Base-by-base conservation (phyloP, 805 yeast species). In the Spathaspora hagerdaliae region DNA sequence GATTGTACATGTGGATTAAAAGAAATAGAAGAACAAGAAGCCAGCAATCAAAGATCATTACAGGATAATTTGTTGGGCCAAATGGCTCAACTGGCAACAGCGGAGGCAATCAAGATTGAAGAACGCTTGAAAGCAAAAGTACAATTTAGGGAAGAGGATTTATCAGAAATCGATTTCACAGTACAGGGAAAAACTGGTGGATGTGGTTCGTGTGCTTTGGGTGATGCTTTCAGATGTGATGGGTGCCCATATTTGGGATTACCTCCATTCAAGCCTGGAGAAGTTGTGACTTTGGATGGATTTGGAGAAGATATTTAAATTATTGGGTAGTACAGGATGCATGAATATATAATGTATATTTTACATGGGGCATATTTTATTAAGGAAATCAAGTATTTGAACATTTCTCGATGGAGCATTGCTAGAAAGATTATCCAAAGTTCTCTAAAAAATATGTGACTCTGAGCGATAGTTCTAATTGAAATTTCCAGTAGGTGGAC, bases 231-330 rank as follows among this genome's bases (percentile, higher is more conserved):
- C 71, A 76, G 99, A 60, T 94, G 99, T 65, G 96, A 91, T 55
- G 97, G 98, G 2, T 94, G 99, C 69, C 99, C 99, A 35, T 94
- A 84, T 67, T 71, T 94, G 54, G 99, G 99, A 0, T 73, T 94
- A 39, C 99, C 99, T 12, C 97, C 99, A 3, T 94, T 94, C 77
- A 90, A 90, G 67, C 99, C 98, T 1, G 99, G 99, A 43, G 96
- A 94, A 69, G 83, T 83, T 9, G 82, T 94, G 44, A 82, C 85
- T 31, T 69, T 92, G 51, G 89, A 79, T 57, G 78, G 81, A 44
- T 80, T 86, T 55, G 86, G 85, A 36, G 96, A 86, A 63, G 96
- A 88, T 62, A 74, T 87, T 55, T 87, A 59, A 6, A 29, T 19
- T 3, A 19, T 19, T 19, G 24, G 24, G 24, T 19, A 19, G 24